Evolutionary conservation across 495 filamentous ascomycete genomes (phyloP), one percentile per base, ranked within the genome.

Genomic region (Penicillium fimorum): DNA sequence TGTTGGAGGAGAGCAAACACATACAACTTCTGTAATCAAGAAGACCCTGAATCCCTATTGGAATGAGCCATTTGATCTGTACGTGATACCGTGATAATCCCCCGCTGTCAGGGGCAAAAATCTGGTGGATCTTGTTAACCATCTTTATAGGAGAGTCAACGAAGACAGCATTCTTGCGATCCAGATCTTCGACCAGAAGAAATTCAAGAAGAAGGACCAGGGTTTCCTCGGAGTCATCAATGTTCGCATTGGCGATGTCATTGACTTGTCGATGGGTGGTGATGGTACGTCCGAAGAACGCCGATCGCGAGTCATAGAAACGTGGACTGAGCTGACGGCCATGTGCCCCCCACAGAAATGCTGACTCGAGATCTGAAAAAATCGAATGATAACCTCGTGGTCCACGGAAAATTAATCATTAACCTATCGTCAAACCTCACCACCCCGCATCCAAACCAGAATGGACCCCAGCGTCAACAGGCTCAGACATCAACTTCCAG

Each of bases 121-220:
- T 27, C 1, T 30, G 35, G 25, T 15, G 15, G 22, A 45, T 10
- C 11, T 20, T 27, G 27, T 41, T 53, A 46, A 55, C 58, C 57
- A 55, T 25, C 6, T 25, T 5, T 50, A 33, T 69, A 97, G 92
- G 76, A 80, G 80, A 71, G 93, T 88, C 53, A 90, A 84, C 47
- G 94, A 97, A 66, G 92, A 96, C 62, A 96, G 91, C 67, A 97
- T 97, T 62, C 83, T 98, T 20, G 92, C 93, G 18, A 91, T 98
- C 41, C 94, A 98, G 70, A 96, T 98, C 45, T 98, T 98, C 66
- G 94, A 98, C 70, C 94, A 98, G 72, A 97, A 97, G 79, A 98
- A 98, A 73, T 98, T 97, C 79, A 98, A 98, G 79, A 98, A 98
- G 82, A 98, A 97, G 89, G 94, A 97, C 65, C 94, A 98, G 70